phyloP scores from a whole-genome alignment of 139 green algal species.

The Microglena sp. region DNA sequence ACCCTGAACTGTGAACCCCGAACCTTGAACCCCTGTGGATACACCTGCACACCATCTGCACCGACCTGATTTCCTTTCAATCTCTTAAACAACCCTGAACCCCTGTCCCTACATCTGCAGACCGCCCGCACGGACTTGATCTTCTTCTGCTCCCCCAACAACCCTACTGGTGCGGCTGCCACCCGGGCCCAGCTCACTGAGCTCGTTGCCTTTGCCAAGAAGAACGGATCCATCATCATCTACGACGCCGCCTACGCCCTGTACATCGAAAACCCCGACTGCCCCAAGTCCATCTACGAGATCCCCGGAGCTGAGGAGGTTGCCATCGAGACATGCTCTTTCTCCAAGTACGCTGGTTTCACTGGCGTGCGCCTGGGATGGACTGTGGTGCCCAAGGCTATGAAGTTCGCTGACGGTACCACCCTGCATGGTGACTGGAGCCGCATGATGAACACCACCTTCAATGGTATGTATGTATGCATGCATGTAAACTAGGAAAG shows the following conservation, averaged over 20 bases:
- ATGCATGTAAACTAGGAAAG: too few relatives aligned
- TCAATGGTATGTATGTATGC: too few relatives aligned
- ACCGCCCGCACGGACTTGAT: slow-evolving; percentile 85
- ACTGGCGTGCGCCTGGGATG: slow-evolving; percentile 94
- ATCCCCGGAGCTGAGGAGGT: slow-evolving; percentile 65
- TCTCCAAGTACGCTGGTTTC: slow-evolving; percentile 97
- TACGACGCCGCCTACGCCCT: slow-evolving; percentile 97
- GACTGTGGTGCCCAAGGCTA: slow-evolving; percentile 89
- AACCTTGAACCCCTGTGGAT: too few relatives aligned
- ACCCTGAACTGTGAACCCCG: too few relatives aligned
- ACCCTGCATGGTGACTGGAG: slow-evolving; percentile 87
- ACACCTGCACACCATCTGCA: too few relatives aligned
- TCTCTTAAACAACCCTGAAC: not conserved
- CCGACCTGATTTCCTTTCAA: not conserved
- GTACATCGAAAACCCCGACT: slow-evolving; percentile 89
- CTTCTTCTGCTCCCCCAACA: slow-evolving; percentile 99
- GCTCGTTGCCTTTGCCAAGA: slow-evolving; percentile 78
- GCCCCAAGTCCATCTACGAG: slow-evolving; percentile 94
- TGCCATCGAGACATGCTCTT: slow-evolving; percentile 88
- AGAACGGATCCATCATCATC: slow-evolving; percentile 53
- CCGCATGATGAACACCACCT: slow-evolving; percentile 92
- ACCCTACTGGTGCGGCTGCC: slow-evolving; percentile 86
- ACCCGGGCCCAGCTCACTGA: slow-evolving; percentile 82
- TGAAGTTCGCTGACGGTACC: slow-evolving; percentile 55
- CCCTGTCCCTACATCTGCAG: slow-evolving; percentile 36